These are phyloP conservation scores for Seiridium unicorne DNA, from an alignment of 2,329 filamentous ascomycete genomes.

Conservation along the genomic window DNA sequence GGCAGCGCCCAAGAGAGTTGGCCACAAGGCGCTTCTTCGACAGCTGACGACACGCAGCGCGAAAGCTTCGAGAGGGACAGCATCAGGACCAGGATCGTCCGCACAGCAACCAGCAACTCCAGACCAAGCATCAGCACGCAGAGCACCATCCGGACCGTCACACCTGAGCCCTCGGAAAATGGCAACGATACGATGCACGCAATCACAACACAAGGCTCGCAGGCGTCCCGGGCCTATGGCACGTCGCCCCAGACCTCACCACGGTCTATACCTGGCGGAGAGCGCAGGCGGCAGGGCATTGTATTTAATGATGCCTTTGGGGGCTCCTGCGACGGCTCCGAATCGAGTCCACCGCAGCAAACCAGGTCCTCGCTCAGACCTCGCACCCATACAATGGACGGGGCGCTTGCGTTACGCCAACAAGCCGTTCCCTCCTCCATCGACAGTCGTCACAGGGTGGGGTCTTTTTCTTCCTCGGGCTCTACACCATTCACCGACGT, in stretches of 20 bases:
- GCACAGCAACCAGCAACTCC: constrained; percentile 16
- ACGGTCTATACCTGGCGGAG: constrained; percentile 42
- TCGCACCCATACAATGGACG: constrained; percentile 59
- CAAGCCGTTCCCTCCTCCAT: constrained; percentile 31
- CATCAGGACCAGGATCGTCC: constrained; percentile 16
- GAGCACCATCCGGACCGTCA: constrained; percentile 61
- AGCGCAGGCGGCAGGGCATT: constrained; percentile 54
- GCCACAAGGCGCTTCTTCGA: constrained; percentile 16
- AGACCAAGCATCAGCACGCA: constrained; percentile 28
- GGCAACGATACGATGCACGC: constrained; percentile 16
- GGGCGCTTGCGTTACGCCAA: constrained; percentile 44
- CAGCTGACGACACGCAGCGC: constrained; percentile 23
- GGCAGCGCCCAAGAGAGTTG: constrained; percentile 28
- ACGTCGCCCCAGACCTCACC: constrained; percentile 46
- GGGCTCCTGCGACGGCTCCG: constrained; percentile 47
- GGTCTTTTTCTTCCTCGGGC: constrained; percentile 66
- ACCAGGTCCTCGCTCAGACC: constrained; percentile 41
- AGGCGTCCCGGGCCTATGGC: constrained; percentile 29
- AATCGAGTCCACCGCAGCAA: constrained; percentile 37
- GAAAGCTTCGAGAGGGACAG: constrained; percentile 14
- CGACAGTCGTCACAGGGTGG: constrained; percentile 62
- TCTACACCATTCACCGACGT: constrained; percentile 51
- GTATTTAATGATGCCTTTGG: constrained; percentile 58
- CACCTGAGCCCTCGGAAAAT: constrained; percentile 55
- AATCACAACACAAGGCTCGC: constrained; percentile 24